Conservation (phyloP, 208 protist species). For the Wallacemonas sp. region DNA sequence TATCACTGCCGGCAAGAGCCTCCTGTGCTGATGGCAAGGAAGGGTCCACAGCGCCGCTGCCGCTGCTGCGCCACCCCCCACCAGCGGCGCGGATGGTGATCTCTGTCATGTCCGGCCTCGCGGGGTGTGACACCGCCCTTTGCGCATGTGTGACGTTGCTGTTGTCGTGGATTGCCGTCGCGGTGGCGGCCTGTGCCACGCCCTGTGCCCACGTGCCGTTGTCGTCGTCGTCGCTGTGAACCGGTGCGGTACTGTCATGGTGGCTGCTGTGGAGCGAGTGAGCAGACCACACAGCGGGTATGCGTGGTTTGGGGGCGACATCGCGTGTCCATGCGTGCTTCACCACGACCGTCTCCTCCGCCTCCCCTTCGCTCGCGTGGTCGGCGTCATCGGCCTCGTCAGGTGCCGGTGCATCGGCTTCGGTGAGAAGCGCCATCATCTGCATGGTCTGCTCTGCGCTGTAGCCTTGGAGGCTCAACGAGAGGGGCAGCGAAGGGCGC, state of each 20-base stretch:
- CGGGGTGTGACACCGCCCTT: conserved; percentile 2
- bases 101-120: conserved; percentile 6
- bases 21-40: background rate
- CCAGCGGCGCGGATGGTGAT: background rate
- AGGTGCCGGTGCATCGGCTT: background rate
- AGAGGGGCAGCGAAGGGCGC: conserved; percentile 23
- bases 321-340: too few species aligned
- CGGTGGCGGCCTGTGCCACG: too few species aligned
- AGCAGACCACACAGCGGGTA: conserved; percentile 2
- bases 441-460: conserved; percentile 19
- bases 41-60: background rate
- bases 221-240: background rate
- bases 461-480: conserved; percentile 41
- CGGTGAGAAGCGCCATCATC: background rate
- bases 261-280: background rate
- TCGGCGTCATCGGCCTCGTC: background rate
- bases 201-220: too few species aligned
- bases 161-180: background rate
- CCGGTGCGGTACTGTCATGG: background rate
- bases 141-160: too few species aligned
- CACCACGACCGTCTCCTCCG: background rate
- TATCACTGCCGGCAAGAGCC: conserved; percentile 18
- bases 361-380: background rate
- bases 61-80: background rate
- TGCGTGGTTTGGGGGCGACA: background rate